phyloP scores from a whole-genome alignment of 805 yeast species.

The Zygosaccharomyces bailii region DNA sequence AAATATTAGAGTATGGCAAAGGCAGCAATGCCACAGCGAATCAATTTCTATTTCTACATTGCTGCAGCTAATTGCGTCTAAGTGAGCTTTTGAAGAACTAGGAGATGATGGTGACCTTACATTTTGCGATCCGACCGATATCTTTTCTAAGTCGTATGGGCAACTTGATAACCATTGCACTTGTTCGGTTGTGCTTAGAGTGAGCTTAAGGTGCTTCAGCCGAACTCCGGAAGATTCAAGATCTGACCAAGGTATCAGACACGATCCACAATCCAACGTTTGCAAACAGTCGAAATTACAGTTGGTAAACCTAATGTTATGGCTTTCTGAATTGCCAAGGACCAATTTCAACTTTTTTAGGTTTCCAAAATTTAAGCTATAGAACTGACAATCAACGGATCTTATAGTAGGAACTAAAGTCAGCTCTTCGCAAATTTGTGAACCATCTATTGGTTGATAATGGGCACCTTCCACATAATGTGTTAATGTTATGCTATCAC shows the following conservation, averaged over 20 bases:
- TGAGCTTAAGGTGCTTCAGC: slow-evolving; percentile 13
- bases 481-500: slow-evolving; percentile 23
- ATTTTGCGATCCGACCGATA: slow-evolving; percentile 7
- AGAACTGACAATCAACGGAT: slow-evolving; percentile 19
- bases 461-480: slow-evolving; percentile 19
- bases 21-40: slow-evolving; percentile 21
- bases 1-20: slow-evolving; percentile 19
- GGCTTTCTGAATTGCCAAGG: slow-evolving; percentile 10
- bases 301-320: slow-evolving; percentile 14
- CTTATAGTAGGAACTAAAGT: slow-evolving; percentile 19
- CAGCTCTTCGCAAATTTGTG: slow-evolving; percentile 13
- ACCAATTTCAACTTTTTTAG: slow-evolving; percentile 15
- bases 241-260: slow-evolving; percentile 25
- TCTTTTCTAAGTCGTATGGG: slow-evolving; percentile 11
- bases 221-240: slow-evolving; percentile 9
- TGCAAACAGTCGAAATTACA: slow-evolving; percentile 22
- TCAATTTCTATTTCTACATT: slow-evolving; percentile 12
- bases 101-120: slow-evolving; percentile 11
- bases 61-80: slow-evolving; percentile 1
- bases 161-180: slow-evolving; percentile 22
- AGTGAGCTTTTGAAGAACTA: slow-evolving; percentile 5
- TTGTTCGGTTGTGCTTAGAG: slow-evolving; percentile 19
- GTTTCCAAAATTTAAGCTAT: slow-evolving; percentile 19
- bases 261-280: slow-evolving; percentile 15
- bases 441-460: slow-evolving; percentile 25